Percentiles rank a stretch among this genome's conserved stretches.
These are phyloP conservation scores for Barbatosphaeria neglecta DNA, from an alignment of 495 filamentous ascomycete genomes.

Conservation along the genomic window DNA sequence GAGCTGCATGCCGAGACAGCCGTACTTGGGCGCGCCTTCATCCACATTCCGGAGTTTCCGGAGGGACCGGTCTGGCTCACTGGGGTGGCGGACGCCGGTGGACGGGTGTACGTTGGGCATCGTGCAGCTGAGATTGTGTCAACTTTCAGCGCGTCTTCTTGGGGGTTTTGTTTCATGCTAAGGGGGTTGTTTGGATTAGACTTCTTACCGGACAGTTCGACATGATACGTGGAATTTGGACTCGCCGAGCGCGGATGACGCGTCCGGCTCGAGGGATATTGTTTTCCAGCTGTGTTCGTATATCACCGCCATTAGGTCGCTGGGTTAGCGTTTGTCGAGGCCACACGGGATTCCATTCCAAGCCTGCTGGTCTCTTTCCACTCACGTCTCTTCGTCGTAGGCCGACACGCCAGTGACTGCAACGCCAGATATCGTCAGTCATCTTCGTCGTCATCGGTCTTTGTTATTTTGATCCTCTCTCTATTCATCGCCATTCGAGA, in stretches of 20 bases:
- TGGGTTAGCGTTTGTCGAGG: not conserved
- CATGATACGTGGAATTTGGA: constrained; percentile 48
- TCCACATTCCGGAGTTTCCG: constrained; percentile 62
- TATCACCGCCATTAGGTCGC: not conserved
- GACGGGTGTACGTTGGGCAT: constrained; percentile 73
- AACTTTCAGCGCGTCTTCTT: constrained; percentile 9
- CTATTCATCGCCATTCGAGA: no score
- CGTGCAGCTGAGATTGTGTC: constrained; percentile 54
- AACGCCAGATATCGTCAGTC: not conserved
- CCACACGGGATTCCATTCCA: not conserved
- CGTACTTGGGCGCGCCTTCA: constrained; percentile 51
- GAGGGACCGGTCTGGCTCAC: constrained; percentile 65
- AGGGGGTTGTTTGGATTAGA: not conserved
- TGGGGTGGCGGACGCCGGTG: constrained; percentile 56
- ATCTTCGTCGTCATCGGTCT: not conserved
- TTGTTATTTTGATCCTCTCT: no score
- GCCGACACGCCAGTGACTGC: constrained; percentile 15
- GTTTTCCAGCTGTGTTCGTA: constrained; percentile 72
- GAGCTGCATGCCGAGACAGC: constrained; percentile 79
- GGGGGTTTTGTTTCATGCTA: constrained; percentile 2
- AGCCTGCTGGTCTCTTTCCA: no score
- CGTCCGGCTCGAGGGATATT: constrained; percentile 45
- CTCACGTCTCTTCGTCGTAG: constrained; percentile 9
- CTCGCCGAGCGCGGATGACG: constrained; percentile 14
- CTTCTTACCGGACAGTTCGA: constrained; percentile 47